These are phyloP conservation scores for Rhizopogon vesiculosus DNA, from an alignment of 768 basidiomycete genomes.

Conservation along the genomic window DNA sequence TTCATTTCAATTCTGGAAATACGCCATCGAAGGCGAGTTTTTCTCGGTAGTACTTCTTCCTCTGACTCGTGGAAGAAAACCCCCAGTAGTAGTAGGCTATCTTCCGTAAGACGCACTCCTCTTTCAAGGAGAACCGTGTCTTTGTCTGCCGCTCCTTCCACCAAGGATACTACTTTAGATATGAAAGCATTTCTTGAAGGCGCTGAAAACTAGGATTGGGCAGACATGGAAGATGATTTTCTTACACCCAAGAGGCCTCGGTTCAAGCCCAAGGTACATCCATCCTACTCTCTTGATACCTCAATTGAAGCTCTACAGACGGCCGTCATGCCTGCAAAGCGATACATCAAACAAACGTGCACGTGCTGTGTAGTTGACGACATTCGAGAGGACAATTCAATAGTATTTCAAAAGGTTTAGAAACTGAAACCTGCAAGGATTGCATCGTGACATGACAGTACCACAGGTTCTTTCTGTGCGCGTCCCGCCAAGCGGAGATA, in stretches of 20 bases:
- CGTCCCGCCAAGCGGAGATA: constrained; percentile 33
- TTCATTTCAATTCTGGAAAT: too few species aligned
- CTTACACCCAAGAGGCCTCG: constrained; percentile 41
- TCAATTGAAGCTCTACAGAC: constrained; percentile 12
- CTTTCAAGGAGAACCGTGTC: constrained; percentile 11
- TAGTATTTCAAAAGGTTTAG: constrained; percentile 38
- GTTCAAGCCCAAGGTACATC: constrained; percentile 16
- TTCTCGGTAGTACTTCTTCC: not conserved
- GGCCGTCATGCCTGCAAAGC: constrained; percentile 4
- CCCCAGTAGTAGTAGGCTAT: constrained; percentile 8
- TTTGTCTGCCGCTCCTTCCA: not conserved
- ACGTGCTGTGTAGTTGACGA: constrained; percentile 54
- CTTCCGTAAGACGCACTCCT: constrained; percentile 13
- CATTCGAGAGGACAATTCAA: constrained; percentile 32
- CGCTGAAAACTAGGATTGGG: constrained; percentile 68
- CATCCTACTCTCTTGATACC: not conserved
- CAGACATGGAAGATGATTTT: constrained; percentile 47
- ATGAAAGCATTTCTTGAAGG: constrained; percentile 52
- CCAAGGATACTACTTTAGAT: constrained; percentile 32
- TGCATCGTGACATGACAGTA: constrained; percentile 1
- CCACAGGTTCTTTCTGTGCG: constrained; percentile 49
- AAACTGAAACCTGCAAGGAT: not conserved
- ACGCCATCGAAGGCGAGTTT: constrained; percentile 12
- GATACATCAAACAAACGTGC: constrained; percentile 31
- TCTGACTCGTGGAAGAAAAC: constrained; percentile 13